phyloP scores from a whole-genome alignment of 1,284 basidiomycete genomes.

The Coniferiporia sulphurascens region DNA sequence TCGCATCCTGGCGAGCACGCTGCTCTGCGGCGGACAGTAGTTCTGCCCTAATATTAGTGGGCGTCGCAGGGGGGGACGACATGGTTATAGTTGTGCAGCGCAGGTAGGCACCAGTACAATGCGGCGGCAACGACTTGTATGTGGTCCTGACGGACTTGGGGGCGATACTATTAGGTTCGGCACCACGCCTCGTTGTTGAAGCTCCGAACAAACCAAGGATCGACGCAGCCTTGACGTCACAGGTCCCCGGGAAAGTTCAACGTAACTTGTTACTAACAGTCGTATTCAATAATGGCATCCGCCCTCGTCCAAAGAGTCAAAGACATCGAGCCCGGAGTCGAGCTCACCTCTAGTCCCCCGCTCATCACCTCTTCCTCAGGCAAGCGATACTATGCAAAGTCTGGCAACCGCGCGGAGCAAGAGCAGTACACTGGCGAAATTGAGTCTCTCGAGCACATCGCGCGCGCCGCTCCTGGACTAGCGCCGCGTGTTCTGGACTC shows the following conservation, averaged over 20 bases:
- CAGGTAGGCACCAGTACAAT: no score
- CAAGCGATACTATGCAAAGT: constrained; percentile 55
- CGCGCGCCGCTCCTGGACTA: constrained; percentile 58
- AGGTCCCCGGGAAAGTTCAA: background rate
- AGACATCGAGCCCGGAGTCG: constrained; percentile 42
- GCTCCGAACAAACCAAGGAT: background rate
- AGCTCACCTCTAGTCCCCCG: constrained; percentile 45
- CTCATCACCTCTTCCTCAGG: constrained; percentile 54
- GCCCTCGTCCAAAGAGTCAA: constrained; percentile 6
- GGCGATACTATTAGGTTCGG: background rate
- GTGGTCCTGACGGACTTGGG: background rate
- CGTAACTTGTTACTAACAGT: no score
- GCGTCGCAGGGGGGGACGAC: background rate
- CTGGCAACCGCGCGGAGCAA: constrained; percentile 42
- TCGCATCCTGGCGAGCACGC: background rate
- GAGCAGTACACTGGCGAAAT: constrained; percentile 72
- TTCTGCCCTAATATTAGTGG: background rate
- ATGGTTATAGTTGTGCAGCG: background rate
- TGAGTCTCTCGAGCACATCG: constrained; percentile 65
- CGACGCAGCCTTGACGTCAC: background rate
- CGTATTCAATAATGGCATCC: background rate
- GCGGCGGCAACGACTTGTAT: no score
- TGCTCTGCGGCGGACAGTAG: constrained; percentile 8
- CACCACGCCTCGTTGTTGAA: background rate
- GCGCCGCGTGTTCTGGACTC: constrained; percentile 58